phyloP scores from a whole-genome alignment of 441 rosid genomes.

The Rhodomyrtus psidioides region DNA sequence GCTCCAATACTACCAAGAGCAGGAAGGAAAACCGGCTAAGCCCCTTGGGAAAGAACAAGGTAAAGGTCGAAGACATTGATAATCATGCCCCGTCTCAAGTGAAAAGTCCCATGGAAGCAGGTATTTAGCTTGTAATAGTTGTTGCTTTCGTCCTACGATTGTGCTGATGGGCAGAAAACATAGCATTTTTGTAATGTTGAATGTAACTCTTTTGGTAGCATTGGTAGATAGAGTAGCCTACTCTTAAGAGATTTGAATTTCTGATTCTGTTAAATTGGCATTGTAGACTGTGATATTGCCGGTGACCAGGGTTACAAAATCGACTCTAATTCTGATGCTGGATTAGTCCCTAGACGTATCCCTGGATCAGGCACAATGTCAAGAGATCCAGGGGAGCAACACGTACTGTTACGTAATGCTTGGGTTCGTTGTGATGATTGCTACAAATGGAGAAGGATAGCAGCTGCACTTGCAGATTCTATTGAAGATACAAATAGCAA shows the following conservation, averaged over 20 bases:
- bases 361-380: slow-evolving; percentile 28
- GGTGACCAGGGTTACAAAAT: slow-evolving; percentile 20
- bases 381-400: slow-evolving; percentile 29
- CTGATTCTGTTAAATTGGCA: slow-evolving; percentile 11
- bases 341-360: slow-evolving; percentile 18
- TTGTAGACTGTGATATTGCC: slow-evolving; percentile 29
- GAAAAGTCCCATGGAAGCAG: slow-evolving; percentile 36
- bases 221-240: neutral
- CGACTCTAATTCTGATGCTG: slow-evolving; percentile 11
- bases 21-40: slow-evolving; percentile 27
- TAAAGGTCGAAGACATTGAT: slow-evolving; percentile 22
- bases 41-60: slow-evolving; percentile 25
- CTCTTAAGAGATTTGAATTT: neutral
- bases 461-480: slow-evolving; percentile 54
- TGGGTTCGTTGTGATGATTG: slow-evolving; percentile 97
- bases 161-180: neutral
- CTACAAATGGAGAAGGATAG: slow-evolving; percentile 90
- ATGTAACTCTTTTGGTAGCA: neutral
- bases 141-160: neutral
- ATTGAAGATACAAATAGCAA: slow-evolving; percentile 62
- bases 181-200: neutral
- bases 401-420: slow-evolving; percentile 42
- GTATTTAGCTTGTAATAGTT: slow-evolving; percentile 22
- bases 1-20: slow-evolving; percentile 30
- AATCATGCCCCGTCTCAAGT: slow-evolving; percentile 20